Evolutionary conservation across 257 asterid genomes (phyloP).

Genomic region (Leonotis leonurus): DNA sequence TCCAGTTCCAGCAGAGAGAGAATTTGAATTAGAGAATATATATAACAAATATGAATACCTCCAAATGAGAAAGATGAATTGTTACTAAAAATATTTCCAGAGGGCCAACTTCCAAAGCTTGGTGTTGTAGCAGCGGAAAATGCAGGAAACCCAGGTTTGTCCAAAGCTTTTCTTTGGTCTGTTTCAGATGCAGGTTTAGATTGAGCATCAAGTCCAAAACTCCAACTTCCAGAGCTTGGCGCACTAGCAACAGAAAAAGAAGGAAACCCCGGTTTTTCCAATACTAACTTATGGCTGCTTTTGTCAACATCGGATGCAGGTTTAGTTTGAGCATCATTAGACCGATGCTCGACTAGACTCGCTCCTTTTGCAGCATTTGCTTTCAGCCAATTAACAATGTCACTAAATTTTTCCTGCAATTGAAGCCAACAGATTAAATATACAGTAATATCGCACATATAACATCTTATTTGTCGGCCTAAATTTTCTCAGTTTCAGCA

Average conservation of each 20-base stretch:
- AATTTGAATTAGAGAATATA: not conserved
- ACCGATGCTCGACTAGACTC: constrained; percentile 18
- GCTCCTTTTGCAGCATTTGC: constrained; percentile 44
- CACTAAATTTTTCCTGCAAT: constrained; percentile 84
- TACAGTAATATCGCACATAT: not conserved
- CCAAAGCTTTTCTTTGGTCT: constrained; percentile 17
- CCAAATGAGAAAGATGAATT: constrained; percentile 40
- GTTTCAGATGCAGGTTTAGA: constrained; percentile 23
- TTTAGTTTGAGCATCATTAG: constrained; percentile 32
- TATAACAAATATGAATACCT: constrained; percentile 28
- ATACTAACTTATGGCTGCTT: constrained; percentile 20
- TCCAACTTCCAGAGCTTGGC: constrained; percentile 19
- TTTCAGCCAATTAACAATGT: constrained; percentile 82
- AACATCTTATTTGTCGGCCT: not conserved
- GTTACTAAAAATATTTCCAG: constrained; percentile 31
- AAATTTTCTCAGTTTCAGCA: constrained; percentile 13
- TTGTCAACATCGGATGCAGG: constrained; percentile 13
- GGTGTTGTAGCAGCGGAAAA: constrained; percentile 26
- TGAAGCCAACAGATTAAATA: constrained; percentile 6
- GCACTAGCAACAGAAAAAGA: not conserved
- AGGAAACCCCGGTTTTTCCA: not conserved
- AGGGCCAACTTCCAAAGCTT: constrained; percentile 36
- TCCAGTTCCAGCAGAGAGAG: not conserved
- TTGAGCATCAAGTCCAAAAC: constrained; percentile 21
- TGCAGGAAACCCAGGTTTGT: constrained; percentile 33